phyloP scores from a whole-genome alignment of 2,329 filamentous ascomycete species.

The Trichoderma harzianum region DNA sequence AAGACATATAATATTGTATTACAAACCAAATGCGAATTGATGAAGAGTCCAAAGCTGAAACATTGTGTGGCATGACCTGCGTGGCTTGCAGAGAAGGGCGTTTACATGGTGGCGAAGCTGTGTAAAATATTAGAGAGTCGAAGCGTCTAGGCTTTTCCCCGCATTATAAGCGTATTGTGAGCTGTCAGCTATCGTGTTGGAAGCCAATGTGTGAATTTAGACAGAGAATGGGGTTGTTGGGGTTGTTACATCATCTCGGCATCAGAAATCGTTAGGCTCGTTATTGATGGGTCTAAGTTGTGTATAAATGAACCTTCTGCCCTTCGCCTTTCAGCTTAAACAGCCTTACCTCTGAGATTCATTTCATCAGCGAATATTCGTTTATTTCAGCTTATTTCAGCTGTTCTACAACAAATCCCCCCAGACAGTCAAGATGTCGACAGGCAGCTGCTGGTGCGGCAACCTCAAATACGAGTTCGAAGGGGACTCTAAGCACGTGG shows the following conservation, averaged over 20 bases:
- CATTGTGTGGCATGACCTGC: background rate
- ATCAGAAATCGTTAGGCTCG: background rate
- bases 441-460: conserved; percentile 15
- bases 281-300: background rate
- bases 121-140: background rate
- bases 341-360: background rate
- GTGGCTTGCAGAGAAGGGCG: background rate
- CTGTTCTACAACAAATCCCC: background rate
- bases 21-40: background rate
- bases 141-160: background rate
- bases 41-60: background rate
- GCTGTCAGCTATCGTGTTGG: background rate
- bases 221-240: background rate
- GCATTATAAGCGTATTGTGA: background rate
- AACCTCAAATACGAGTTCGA: conserved; percentile 10
- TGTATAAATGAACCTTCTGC: background rate
- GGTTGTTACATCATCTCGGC: conserved; percentile 4
- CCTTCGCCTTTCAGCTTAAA: background rate
- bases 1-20: background rate
- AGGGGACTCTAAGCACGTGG: background rate
- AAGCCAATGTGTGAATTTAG: background rate
- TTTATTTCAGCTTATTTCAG: background rate
- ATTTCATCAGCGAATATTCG: background rate
- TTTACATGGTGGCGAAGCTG: background rate
- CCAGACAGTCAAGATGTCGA: background rate